phyloP scores from a whole-genome alignment of 2,329 filamentous ascomycete species.

The Rachicladosporium sp. region DNA sequence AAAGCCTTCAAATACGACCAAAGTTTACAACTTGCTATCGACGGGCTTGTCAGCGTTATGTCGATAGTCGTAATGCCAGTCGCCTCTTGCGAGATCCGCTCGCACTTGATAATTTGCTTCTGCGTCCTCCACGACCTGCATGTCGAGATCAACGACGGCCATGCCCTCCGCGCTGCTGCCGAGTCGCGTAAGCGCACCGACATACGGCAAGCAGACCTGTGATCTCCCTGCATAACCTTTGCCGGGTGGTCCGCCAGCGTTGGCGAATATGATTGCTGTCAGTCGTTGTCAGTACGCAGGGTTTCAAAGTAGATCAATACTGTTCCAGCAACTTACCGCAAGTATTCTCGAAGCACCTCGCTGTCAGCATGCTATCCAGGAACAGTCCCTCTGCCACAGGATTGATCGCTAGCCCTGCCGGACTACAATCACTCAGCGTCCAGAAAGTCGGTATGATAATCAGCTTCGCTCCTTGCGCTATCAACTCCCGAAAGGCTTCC shows the following conservation, averaged over 20 bases:
- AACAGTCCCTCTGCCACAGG: conserved; percentile 53
- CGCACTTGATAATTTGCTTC: conserved; percentile 51
- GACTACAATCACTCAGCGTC: conserved; percentile 39
- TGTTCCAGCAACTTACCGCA: too few relatives aligned
- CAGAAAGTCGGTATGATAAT: conserved; percentile 64
- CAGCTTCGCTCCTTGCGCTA: conserved; percentile 55
- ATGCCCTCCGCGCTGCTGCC: conserved; percentile 43
- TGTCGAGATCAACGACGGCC: conserved; percentile 43
- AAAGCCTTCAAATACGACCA: too few relatives aligned
- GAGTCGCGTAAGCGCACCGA: conserved; percentile 47
- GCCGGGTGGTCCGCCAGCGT: conserved; percentile 50
- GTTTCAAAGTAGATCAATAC: too few relatives aligned
- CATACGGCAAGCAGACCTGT: conserved; percentile 56
- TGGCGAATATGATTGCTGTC: conserved; percentile 54
- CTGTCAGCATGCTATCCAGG: conserved; percentile 48
- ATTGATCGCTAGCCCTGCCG: conserved; percentile 45
- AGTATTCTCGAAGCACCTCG: conserved; percentile 63
- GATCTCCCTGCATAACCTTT: conserved; percentile 50
- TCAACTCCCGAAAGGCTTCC: conserved; percentile 61
- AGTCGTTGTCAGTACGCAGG: conserved; percentile 2
- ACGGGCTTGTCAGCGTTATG: conserved; percentile 10
- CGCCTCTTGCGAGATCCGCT: conserved; percentile 24
- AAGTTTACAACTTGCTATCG: too few relatives aligned
- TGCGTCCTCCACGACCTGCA: conserved; percentile 49
- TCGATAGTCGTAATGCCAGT: conserved; percentile 28